Evolutionary conservation across 2,329 filamentous ascomycete species (phyloP).

Genomic region (Fragosphaeria purpurea): DNA sequence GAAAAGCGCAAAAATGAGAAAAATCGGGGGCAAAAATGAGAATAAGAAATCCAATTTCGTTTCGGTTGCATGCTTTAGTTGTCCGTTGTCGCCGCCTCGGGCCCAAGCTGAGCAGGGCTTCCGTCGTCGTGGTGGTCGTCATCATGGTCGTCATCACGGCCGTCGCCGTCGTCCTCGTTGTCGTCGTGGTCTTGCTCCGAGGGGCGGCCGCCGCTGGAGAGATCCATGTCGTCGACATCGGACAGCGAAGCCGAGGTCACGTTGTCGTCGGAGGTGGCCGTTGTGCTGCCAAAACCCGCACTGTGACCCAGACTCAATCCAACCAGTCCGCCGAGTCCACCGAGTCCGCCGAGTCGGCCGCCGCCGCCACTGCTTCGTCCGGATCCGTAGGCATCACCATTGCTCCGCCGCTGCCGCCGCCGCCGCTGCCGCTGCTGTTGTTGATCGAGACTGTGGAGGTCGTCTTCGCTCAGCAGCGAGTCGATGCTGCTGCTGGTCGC

Average conservation of each 20-base stretch:
- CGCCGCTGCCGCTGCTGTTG: neutral
- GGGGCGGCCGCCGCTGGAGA: neutral
- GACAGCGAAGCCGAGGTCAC: slow-evolving; percentile 1
- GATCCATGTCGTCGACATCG: neutral
- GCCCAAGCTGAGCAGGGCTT: neutral
- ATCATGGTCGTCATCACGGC: neutral
- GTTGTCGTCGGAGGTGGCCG: slow-evolving; percentile 10
- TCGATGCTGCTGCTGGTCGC: slow-evolving; percentile 7
- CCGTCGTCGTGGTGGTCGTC: neutral
- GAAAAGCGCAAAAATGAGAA: neutral
- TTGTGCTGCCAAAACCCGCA: slow-evolving; percentile 3
- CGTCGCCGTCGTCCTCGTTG: neutral
- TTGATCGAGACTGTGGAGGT: neutral
- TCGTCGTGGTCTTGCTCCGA: neutral
- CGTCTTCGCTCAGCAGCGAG: slow-evolving; percentile 8
- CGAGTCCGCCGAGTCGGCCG: neutral
- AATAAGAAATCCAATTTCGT: neutral
- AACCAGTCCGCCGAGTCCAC: neutral
- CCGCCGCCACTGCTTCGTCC: neutral
- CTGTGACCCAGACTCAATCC: neutral
- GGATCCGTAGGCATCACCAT: neutral
- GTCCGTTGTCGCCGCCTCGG: neutral
- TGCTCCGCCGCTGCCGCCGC: neutral
- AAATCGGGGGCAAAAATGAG: neutral
- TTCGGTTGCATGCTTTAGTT: too few relatives aligned